These are phyloP conservation scores for Malassezia yamatoensis DNA, from an alignment of 1,284 basidiomycete species.

Conservation along the genomic window DNA sequence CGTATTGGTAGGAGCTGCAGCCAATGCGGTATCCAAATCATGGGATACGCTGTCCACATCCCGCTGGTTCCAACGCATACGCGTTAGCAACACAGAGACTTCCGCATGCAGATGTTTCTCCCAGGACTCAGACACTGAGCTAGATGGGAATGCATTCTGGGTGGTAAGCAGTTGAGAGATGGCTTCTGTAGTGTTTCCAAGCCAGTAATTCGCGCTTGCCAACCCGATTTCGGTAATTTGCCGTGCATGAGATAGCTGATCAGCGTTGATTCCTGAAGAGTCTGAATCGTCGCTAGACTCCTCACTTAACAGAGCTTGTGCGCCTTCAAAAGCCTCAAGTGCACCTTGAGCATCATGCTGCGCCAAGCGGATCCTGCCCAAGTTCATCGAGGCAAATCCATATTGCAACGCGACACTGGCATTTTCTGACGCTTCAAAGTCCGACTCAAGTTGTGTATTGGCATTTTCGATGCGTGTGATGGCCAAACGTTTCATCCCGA, in stretches of 20 bases:
- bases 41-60: slow-evolving; percentile 68
- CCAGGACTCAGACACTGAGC: neutral
- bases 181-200: slow-evolving; percentile 9
- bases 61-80: slow-evolving; percentile 67
- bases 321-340: slow-evolving; percentile 63
- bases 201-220: slow-evolving; percentile 16
- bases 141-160: neutral
- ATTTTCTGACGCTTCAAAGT: slow-evolving; percentile 79
- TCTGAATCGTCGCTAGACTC: slow-evolving; percentile 43
- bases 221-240: slow-evolving; percentile 17
- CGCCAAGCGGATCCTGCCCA: slow-evolving; percentile 66
- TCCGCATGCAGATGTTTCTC: slow-evolving; percentile 58
- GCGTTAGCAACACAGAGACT: slow-evolving; percentile 64
- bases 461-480: slow-evolving; percentile 58
- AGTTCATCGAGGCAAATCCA: slow-evolving; percentile 68
- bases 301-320: slow-evolving; percentile 59
- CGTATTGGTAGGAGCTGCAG: slow-evolving; percentile 4
- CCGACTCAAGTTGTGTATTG: slow-evolving; percentile 65
- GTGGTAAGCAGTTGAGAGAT: slow-evolving; percentile 12
- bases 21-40: slow-evolving; percentile 55
- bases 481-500: slow-evolving; percentile 63
- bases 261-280: slow-evolving; percentile 40
- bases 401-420: slow-evolving; percentile 65
- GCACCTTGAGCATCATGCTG: slow-evolving; percentile 57
- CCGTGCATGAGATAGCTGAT: slow-evolving; percentile 8